Base-by-base conservation (phyloP, 805 yeast genomes). In the Pichia californica region DNA sequence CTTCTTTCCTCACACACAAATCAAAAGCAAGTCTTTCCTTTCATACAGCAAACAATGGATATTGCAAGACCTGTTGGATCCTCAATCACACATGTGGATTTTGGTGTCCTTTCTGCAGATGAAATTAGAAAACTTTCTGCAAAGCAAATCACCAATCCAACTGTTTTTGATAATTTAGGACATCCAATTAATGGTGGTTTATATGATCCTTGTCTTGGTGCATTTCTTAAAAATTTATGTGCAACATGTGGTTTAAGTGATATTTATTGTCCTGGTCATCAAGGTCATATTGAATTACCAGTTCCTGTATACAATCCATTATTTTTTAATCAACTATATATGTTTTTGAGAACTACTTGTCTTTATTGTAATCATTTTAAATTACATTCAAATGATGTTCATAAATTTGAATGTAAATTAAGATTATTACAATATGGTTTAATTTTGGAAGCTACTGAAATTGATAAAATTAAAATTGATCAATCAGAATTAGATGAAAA, bases 231-330 rank as follows among this genome's bases (percentile, higher is more conserved):
- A 58, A 87, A 91, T 62, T 72, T 85, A 46, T 88, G 99, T 76
- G 75, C 93, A 19, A 91, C 98, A 1, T 93, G 99, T 76, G 96
- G 98, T 16, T 71, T 91, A 49, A 96, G 89, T 61, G 97, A 91
- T 54, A 80, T 83, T 59, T 81, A 78, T 55, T 93, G 99, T 69
- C 97, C 97, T 4, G 99, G 99, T 37, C 99, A 93, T 64, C 88
- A 88, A 64, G 99, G 99, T 48, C 99, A 93, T 64, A 88, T 93
- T 51, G 97, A 91, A 62, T 74, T 93, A 51, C 99, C 99, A 6
- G 82, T 88, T 33, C 95, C 98, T 4, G 94, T 87, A 35, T 93
- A 88, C 71, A 91, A 88, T 61, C 98, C 99, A 16, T 67, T 93
- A 54, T 93, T 94, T 58, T 93, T 94, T 77, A 78, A 80, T 58